A percentile compares a stretch with the other conserved stretches of the same genome.
These are phyloP conservation scores for thale cress (Arabidopsis thaliana) DNA, from an alignment of 345 rosid genomes.

Conservation along the genomic window DNA sequence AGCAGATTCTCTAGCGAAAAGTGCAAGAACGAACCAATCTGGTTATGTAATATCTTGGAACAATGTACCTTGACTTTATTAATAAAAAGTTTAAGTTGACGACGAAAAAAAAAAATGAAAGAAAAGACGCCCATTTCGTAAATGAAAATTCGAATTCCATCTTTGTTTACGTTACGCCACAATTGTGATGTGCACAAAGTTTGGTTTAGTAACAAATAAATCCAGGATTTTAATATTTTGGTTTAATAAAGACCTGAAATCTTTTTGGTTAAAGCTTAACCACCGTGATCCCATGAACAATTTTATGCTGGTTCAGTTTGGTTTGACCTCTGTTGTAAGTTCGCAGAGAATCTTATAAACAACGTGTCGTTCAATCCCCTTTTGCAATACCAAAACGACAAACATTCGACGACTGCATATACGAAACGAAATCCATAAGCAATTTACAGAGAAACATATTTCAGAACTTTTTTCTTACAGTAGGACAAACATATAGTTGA, in stretches of 20 bases:
- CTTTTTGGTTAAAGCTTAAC: neutral
- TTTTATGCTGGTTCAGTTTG: neutral
- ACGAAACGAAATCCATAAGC: slow-evolving; percentile 10
- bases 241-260: neutral
- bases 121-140: neutral
- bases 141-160: neutral
- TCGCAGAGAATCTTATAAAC: too few species aligned
- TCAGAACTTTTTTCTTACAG: neutral
- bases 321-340: neutral
- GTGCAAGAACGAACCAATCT: too few species aligned
- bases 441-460: slow-evolving; percentile 19
- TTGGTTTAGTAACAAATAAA: neutral
- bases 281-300: neutral
- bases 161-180: too few species aligned
- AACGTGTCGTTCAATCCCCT: neutral
- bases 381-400: slow-evolving; percentile 6
- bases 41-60: too few species aligned
- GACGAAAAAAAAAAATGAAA: too few species aligned
- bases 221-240: neutral
- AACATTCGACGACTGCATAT: slow-evolving; percentile 4
- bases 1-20: too few species aligned
- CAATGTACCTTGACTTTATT: too few species aligned
- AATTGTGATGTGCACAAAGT: too few species aligned
- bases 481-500: too few species aligned
- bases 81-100: too few species aligned